These are phyloP conservation scores for Areca catechu DNA, from an alignment of 176 grass and related monocot genomes.

Conservation along the genomic window DNA sequence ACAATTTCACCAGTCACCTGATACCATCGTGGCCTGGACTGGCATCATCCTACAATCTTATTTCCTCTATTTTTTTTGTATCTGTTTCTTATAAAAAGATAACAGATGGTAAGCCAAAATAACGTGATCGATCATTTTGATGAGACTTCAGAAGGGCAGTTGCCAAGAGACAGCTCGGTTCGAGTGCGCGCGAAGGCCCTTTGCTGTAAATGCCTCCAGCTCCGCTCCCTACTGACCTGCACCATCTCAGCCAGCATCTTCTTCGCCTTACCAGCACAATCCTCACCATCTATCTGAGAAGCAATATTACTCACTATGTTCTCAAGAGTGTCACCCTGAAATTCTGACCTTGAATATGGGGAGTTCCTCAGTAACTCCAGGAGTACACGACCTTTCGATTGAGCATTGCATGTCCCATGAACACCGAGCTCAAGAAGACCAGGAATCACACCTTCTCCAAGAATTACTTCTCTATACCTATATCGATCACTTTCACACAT, in stretches of 20 bases:
- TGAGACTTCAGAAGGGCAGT: not conserved
- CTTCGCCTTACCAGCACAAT: slow-evolving; percentile 55
- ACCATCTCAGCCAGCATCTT: slow-evolving; percentile 78
- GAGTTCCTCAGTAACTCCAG: slow-evolving; percentile 65
- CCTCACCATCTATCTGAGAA: slow-evolving; percentile 64
- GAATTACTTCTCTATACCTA: slow-evolving; percentile 62
- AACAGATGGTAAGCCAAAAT: slow-evolving; percentile 26
- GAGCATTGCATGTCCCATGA: slow-evolving; percentile 62
- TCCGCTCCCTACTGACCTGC: slow-evolving; percentile 13
- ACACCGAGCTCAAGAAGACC: slow-evolving; percentile 80
- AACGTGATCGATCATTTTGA: slow-evolving; percentile 14
- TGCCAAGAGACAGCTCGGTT: not conserved
- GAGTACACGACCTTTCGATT: slow-evolving; percentile 52
- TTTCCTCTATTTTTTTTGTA: slow-evolving; percentile 6
- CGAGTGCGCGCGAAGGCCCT: slow-evolving; percentile 2
- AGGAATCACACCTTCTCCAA: slow-evolving; percentile 72
- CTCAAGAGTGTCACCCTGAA: slow-evolving; percentile 49
- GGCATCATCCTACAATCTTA: slow-evolving; percentile 22
- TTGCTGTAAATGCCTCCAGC: slow-evolving; percentile 12
- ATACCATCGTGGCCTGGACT: slow-evolving; percentile 45
- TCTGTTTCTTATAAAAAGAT: slow-evolving; percentile 31
- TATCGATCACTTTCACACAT: slow-evolving; percentile 61
- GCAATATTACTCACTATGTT: slow-evolving; percentile 85
- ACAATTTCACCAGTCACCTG: slow-evolving; percentile 41
- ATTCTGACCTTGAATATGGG: slow-evolving; percentile 29